Evolutionary conservation across 345 rosid genomes (phyloP), one percentile per base, ranked within the genome.

Genomic region (Ricinus communis): DNA sequence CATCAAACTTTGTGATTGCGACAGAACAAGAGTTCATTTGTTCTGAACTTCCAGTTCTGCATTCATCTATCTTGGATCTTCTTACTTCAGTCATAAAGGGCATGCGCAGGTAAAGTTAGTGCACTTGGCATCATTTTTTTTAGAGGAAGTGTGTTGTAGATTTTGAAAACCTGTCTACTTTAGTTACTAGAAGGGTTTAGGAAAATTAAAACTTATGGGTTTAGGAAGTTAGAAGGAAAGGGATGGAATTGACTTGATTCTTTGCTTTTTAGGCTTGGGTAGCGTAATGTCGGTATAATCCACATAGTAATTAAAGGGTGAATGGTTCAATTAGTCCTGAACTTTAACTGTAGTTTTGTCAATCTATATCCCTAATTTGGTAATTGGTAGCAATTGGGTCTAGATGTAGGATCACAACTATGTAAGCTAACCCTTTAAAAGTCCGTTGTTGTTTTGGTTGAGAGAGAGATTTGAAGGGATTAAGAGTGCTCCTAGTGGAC

Each of bases 31-130:
- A 92, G 73, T 78, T 81, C 69, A 75, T 87, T 79, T 94, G 91
- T 76, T 80, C 82, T 50, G 91, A 86, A 74, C 98, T 95, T 84
- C 97, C 97, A 10, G 65, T 76, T 76, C 62, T 92, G 85, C 97
- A 95, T 72, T 81, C 73, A 0, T 71, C 71, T 49, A 71, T 86
- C 75, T 82, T 95, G 80, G 91, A 92, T 53, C 87, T 95, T 77
- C 86, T 92, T 65, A 31, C 57, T 70, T 82, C 87, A 61, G 69
- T 90, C 62, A 79, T 87, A 78, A 88, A 85, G 84, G 85, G 87
- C 51, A 77, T 87, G 80, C 96, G 82, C 76, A 88, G 96, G 96
- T 91, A 82, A 72, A 41, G 24, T 46, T 43, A 68, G 51, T 46
- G 12, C 1, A 22, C 52, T 65, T 46, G 63, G 36, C 61, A 38